Evolutionary conservation across 108 stramenopile species (phyloP).

Genomic region (Cyclotella choctawhatcheeana): DNA sequence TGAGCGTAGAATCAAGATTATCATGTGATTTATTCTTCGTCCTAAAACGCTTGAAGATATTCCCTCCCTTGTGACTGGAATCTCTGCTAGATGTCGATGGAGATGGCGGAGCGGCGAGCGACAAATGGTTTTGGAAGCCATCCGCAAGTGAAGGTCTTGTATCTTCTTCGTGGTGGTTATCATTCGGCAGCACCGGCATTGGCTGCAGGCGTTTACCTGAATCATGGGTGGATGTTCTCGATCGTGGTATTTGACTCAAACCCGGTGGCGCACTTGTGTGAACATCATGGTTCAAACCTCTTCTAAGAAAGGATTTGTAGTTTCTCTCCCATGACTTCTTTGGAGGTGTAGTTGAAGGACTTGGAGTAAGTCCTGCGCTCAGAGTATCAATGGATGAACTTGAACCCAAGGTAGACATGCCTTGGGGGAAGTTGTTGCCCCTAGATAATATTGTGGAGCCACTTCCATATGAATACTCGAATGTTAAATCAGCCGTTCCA

Average conservation of each 20-base stretch:
- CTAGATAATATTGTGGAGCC: slow-evolving; percentile 20
- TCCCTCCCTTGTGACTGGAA: slow-evolving; percentile 17
- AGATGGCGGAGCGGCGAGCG: slow-evolving; percentile 5
- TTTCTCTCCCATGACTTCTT: slow-evolving; percentile 72
- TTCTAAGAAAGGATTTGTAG: slow-evolving; percentile 58
- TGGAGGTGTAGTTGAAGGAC: slow-evolving; percentile 55
- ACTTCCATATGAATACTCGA: slow-evolving; percentile 34
- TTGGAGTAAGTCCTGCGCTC: slow-evolving; percentile 24
- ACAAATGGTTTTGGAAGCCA: slow-evolving; percentile 26
- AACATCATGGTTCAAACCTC: not conserved
- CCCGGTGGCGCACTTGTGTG: not conserved
- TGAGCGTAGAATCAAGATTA: slow-evolving; percentile 38
- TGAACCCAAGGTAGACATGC: slow-evolving; percentile 16
- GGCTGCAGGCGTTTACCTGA: slow-evolving; percentile 7
- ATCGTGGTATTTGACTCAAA: not conserved
- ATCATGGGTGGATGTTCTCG: slow-evolving; percentile 7
- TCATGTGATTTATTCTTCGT: slow-evolving; percentile 36
- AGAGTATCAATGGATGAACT: slow-evolving; percentile 44
- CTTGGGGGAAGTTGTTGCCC: not conserved
- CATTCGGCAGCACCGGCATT: too few species aligned
- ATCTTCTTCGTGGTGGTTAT: not conserved
- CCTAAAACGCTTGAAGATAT: slow-evolving; percentile 30
- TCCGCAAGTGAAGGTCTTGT: slow-evolving; percentile 25
- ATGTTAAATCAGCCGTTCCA: slow-evolving; percentile 13
- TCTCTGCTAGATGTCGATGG: slow-evolving; percentile 13